phyloP scores from a whole-genome alignment of 768 basidiomycete genomes.

The Hericium coralloides region DNA sequence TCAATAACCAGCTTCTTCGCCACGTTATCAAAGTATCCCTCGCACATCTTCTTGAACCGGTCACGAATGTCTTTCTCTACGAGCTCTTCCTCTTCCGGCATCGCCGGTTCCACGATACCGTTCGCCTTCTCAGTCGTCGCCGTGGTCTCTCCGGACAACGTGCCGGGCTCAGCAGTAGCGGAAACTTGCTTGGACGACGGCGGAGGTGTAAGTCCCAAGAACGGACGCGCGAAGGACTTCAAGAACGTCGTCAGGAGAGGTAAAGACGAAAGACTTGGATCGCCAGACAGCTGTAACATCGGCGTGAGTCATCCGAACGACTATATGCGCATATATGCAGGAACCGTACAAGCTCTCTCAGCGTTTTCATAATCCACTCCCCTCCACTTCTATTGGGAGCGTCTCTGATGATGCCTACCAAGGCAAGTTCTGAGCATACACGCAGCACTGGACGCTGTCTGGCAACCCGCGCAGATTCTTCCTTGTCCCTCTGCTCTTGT shows the following conservation, averaged over 20 bases:
- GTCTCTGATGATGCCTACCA: slow-evolving; percentile 79
- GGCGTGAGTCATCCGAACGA: slow-evolving; percentile 4
- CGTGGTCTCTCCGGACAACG: slow-evolving; percentile 33
- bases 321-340: slow-evolving; percentile 7
- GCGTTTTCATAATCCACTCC: slow-evolving; percentile 81
- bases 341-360: slow-evolving; percentile 58
- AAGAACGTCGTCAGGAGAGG: slow-evolving; percentile 89
- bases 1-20: slow-evolving; percentile 88
- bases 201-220: slow-evolving; percentile 64
- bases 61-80: slow-evolving; percentile 82
- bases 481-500: slow-evolving; percentile 85
- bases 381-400: slow-evolving; percentile 62
- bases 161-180: slow-evolving; percentile 44
- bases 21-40: slow-evolving; percentile 87
- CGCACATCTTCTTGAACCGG: slow-evolving; percentile 87
- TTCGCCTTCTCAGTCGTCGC: slow-evolving; percentile 12
- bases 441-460: slow-evolving; percentile 82
- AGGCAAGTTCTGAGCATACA: slow-evolving; percentile 82
- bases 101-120: slow-evolving; percentile 29
- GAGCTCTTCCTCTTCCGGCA: slow-evolving; percentile 58
- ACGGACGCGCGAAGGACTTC: slow-evolving; percentile 85
- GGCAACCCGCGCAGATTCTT: slow-evolving; percentile 68
- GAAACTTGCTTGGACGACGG: slow-evolving; percentile 50
- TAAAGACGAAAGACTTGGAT: slow-evolving; percentile 77
- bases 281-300: slow-evolving; percentile 64